Conservation (phyloP, 2,329 filamentous ascomycete genomes). For the Pseudogymnoascus sp. region DNA sequence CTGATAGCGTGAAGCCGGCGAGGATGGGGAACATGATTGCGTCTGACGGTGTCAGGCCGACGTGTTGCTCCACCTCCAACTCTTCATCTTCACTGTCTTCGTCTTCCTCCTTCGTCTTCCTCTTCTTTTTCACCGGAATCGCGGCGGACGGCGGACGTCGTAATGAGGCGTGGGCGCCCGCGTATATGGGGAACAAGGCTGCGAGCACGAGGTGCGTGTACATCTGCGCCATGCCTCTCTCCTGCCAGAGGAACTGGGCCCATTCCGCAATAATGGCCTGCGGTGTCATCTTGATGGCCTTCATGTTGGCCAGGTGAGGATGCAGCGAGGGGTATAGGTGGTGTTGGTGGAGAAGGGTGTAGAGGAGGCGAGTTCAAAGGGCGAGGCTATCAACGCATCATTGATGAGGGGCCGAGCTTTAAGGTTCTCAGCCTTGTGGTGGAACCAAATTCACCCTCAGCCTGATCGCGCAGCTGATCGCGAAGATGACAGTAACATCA, state of each 20-base stretch:
- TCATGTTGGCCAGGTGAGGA: conserved; percentile 6
- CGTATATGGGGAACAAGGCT: conserved; percentile 74
- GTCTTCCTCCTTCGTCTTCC: conserved; percentile 31
- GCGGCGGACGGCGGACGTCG: conserved; percentile 74
- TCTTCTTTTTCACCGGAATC: conserved; percentile 39
- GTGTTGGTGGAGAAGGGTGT: not conserved
- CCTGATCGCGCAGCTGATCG: not conserved
- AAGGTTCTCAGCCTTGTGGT: not conserved
- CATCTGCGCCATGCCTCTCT: conserved; percentile 22
- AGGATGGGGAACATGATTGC: conserved; percentile 78
- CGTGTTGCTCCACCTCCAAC: conserved; percentile 48
- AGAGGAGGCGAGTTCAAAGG: not conserved
- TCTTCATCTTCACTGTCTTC: conserved; percentile 41
- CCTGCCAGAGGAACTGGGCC: conserved; percentile 2
- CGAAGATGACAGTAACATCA: not conserved
- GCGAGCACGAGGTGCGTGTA: conserved; percentile 52
- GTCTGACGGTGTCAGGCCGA: conserved; percentile 66
- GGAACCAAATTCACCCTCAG: conserved; percentile 12
- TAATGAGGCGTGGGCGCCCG: conserved; percentile 77
- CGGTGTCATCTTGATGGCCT: conserved; percentile 18
- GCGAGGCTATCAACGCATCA: not conserved
- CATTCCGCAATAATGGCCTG: conserved; percentile 18
- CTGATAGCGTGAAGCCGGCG: conserved; percentile 62
- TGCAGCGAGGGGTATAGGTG: not conserved
- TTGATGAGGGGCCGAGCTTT: not conserved